Evolutionary conservation across 176 grass and related monocot genomes (phyloP).

Genomic region (Miscanthus lutarioriparius): DNA sequence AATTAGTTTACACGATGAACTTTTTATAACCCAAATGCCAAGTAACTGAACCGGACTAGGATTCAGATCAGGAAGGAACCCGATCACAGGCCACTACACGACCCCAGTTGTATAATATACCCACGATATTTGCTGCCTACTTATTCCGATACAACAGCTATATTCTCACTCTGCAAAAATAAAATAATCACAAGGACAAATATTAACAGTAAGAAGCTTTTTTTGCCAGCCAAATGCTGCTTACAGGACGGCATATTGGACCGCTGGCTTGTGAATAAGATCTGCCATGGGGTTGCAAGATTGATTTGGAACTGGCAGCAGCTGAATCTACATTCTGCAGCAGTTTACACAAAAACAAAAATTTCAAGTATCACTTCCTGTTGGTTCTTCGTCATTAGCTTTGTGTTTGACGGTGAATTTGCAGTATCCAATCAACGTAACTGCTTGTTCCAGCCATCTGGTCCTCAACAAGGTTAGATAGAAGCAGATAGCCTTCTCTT

Average conservation of each 20-base stretch:
- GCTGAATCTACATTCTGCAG: slow-evolving; percentile 32
- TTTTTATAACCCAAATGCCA: slow-evolving; percentile 16
- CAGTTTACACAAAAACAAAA: slow-evolving; percentile 38
- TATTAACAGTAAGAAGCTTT: slow-evolving; percentile 50
- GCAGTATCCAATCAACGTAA: slow-evolving; percentile 90
- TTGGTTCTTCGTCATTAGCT: slow-evolving; percentile 40
- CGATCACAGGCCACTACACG: slow-evolving; percentile 19
- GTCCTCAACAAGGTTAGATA: slow-evolving; percentile 85
- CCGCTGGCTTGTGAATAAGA: slow-evolving; percentile 1
- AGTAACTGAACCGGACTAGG: background rate
- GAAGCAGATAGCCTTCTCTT: slow-evolving; percentile 83
- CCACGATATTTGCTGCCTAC: slow-evolving; percentile 29
- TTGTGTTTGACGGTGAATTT: slow-evolving; percentile 84
- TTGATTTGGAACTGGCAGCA: slow-evolving; percentile 16
- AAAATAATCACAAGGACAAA: slow-evolving; percentile 56
- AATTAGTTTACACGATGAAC: slow-evolving; percentile 36
- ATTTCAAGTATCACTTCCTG: background rate
- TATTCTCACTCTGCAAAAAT: slow-evolving; percentile 26
- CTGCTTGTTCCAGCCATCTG: slow-evolving; percentile 71
- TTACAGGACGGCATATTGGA: background rate
- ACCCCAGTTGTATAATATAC: slow-evolving; percentile 36
- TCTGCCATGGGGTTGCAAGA: background rate
- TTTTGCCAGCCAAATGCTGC: slow-evolving; percentile 20
- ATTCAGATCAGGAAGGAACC: background rate
- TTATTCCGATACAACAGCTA: slow-evolving; percentile 57